Evolutionary conservation across 192 early-diverging fungal species (phyloP).

Genomic region (Anaeromyces robustus): DNA sequence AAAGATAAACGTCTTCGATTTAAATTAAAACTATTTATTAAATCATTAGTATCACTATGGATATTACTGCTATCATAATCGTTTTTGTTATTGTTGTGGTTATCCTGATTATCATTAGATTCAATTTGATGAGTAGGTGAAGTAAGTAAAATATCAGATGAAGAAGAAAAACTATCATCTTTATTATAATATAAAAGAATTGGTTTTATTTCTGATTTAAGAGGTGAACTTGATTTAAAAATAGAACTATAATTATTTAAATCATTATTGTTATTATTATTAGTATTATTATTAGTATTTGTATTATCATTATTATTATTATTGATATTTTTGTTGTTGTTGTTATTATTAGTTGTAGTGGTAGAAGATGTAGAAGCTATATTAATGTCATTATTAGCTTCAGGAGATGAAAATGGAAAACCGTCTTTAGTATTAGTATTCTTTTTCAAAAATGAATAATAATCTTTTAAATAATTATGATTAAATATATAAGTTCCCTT

Average conservation of each 20-base stretch:
- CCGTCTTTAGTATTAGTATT: background rate
- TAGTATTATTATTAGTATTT: too few relatives aligned
- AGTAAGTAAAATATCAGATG: background rate
- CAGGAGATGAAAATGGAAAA: background rate
- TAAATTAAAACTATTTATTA: too few relatives aligned
- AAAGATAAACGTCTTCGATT: background rate
- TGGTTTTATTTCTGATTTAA: background rate
- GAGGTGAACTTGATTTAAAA: background rate
- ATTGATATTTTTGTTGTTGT: too few relatives aligned
- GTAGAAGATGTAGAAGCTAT: too few relatives aligned
- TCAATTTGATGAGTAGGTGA: background rate
- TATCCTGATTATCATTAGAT: background rate
- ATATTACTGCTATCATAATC: too few relatives aligned
- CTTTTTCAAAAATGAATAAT: background rate
- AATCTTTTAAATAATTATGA: background rate
- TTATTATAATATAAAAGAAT: background rate
- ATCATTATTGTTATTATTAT: too few relatives aligned
- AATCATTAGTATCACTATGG: too few relatives aligned
- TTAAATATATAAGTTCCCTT: background rate
- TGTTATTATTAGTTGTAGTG: too few relatives aligned
- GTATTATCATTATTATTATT: too few relatives aligned
- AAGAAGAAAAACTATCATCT: background rate
- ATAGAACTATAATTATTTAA: too few relatives aligned
- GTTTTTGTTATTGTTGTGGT: too few relatives aligned
- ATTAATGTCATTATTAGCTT: background rate